phyloP scores from a whole-genome alignment of 2,329 filamentous ascomycete species.

The Bipolaris cookei region DNA sequence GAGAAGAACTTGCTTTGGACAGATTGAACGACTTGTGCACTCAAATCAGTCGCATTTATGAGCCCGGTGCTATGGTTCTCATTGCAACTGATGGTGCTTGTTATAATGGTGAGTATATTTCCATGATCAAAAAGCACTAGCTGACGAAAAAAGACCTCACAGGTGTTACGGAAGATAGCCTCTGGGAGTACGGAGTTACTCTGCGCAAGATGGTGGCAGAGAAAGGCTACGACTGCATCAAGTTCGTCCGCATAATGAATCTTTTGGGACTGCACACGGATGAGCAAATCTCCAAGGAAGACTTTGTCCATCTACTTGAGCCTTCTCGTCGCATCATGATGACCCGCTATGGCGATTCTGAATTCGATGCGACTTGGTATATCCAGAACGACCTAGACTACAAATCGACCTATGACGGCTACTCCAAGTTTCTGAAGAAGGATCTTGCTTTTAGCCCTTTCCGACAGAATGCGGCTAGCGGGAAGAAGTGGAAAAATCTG shows the following conservation, averaged over 20 bases:
- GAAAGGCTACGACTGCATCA: background rate
- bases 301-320: background rate
- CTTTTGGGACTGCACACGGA: background rate
- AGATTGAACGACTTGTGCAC: conserved; percentile 51
- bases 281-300: no score
- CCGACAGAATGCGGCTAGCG: background rate
- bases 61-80: conserved; percentile 45
- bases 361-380: background rate
- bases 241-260: background rate
- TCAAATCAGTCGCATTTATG: conserved; percentile 47
- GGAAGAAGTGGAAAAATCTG: background rate
- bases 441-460: no score
- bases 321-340: background rate
- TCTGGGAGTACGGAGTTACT: background rate
- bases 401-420: no score
- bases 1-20: conserved; percentile 51
- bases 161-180: background rate
- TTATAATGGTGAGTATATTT: conserved; percentile 42
- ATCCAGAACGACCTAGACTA: background rate
- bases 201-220: background rate
- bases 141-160: conserved; percentile 36
- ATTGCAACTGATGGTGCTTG: conserved; percentile 53
- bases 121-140: background rate
- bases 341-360: background rate
- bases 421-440: no score